Percentiles rank a stretch among this genome's conserved stretches.
Evolutionary conservation across 805 yeast species (phyloP).

Genomic region (Ogataea naganishii): DNA sequence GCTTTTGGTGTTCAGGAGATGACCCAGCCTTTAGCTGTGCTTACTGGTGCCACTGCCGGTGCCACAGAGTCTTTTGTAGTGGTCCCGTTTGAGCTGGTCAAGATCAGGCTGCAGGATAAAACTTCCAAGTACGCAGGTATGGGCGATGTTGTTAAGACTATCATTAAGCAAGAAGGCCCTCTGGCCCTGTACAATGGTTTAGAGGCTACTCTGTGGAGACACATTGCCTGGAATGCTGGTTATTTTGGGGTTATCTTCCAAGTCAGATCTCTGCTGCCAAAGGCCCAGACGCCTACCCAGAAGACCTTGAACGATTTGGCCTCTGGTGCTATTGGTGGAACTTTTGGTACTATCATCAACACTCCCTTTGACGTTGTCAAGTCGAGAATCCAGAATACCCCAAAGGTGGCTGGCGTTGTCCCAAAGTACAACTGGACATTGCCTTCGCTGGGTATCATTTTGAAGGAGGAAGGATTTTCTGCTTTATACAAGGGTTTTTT

Average conservation of each 20-base stretch:
- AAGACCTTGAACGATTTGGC: constrained; percentile 81
- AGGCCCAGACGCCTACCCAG: constrained; percentile 59
- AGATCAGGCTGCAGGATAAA: constrained; percentile 89
- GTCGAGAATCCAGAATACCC: constrained; percentile 83
- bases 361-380: constrained; percentile 98
- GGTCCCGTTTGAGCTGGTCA: constrained; percentile 94
- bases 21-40: constrained; percentile 76
- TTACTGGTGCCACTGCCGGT: constrained; percentile 98
- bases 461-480: constrained; percentile 83
- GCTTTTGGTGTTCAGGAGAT: constrained; percentile 59
- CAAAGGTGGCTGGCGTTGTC: constrained; percentile 57
- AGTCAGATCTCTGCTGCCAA: constrained; percentile 70
- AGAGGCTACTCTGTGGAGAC: constrained; percentile 97
- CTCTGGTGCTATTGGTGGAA: constrained; percentile 96
- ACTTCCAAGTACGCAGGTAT: constrained; percentile 77
- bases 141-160: constrained; percentile 68
- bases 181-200: constrained; percentile 86
- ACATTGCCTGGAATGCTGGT: constrained; percentile 94
- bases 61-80: constrained; percentile 94
- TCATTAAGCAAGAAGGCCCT: constrained; percentile 67
- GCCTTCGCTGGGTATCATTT: constrained; percentile 67
- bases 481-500: constrained; percentile 94
- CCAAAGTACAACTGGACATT: constrained; percentile 90
- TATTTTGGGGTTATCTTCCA: constrained; percentile 94
- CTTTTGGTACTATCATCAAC: constrained; percentile 88